These are phyloP conservation scores for Perkinsus marinus DNA, from an alignment of 169 alveolate species.

Conservation along the genomic window DNA sequence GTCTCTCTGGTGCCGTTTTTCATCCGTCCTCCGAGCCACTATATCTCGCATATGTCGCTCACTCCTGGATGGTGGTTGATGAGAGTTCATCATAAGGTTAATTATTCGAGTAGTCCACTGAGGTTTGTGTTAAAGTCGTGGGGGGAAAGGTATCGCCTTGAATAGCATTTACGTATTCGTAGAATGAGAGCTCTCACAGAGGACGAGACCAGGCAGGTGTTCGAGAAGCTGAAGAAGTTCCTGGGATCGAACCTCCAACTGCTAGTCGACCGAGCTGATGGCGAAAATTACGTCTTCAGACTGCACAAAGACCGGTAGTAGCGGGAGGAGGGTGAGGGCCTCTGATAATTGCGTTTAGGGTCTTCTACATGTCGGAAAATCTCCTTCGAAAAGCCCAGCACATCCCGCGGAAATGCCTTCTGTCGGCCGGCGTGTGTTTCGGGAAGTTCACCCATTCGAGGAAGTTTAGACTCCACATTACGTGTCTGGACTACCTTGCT, in stretches of 20 bases:
- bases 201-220: conserved; percentile 64
- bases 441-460: conserved; percentile 80
- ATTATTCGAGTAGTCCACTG: no score
- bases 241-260: conserved; percentile 65
- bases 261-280: conserved; percentile 58
- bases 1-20: no score
- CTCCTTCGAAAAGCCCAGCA: conserved; percentile 53
- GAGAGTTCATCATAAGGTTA: no score
- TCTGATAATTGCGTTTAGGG: conserved; percentile 27
- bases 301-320: conserved; percentile 38
- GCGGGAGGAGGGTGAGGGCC: background rate
- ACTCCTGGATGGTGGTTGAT: no score
- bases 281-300: conserved; percentile 62
- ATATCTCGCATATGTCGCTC: no score
- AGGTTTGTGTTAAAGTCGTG: no score
- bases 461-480: conserved; percentile 70
- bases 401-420: conserved; percentile 60
- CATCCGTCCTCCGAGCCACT: no score
- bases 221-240: conserved; percentile 58
- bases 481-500: conserved; percentile 76
- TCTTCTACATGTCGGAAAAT: conserved; percentile 58
- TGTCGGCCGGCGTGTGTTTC: conserved; percentile 63
- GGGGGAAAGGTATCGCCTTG: no score
- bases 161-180: background rate
- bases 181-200: conserved; percentile 70